A percentile compares a stretch with the other conserved stretches of the same genome.
These are phyloP conservation scores for Aureobasidium vineae DNA, from an alignment of 2,329 filamentous ascomycete species.

Conservation along the genomic window DNA sequence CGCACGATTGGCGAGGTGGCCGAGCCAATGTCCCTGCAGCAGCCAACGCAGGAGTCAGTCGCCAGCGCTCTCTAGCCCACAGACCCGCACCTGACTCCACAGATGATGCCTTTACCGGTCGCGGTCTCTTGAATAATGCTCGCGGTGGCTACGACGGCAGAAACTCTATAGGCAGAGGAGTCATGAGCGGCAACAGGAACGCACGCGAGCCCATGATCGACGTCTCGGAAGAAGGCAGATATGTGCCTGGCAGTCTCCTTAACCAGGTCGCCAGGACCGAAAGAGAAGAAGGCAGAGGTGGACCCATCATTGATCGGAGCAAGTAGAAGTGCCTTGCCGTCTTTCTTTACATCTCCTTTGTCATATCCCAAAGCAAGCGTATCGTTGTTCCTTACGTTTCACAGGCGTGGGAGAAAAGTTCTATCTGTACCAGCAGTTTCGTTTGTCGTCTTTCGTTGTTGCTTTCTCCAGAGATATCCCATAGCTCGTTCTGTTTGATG, in stretches of 20 bases:
- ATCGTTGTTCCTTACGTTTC: neutral
- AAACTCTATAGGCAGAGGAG: constrained; percentile 43
- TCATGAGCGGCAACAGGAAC: constrained; percentile 45
- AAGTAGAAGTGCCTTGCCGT: neutral
- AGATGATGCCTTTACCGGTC: constrained; percentile 44
- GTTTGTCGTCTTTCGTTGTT: neutral
- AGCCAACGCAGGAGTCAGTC: neutral
- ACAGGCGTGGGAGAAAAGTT: neutral
- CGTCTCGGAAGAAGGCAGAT: constrained; percentile 43
- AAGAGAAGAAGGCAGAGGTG: constrained; percentile 30
- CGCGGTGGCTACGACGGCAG: constrained; percentile 43
- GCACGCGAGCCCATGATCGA: constrained; percentile 49
- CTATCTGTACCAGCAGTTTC: neutral
- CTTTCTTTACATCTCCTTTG: neutral
- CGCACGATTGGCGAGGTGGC: constrained; percentile 47
- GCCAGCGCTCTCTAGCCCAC: neutral
- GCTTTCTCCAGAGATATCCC: neutral
- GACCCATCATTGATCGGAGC: constrained; percentile 20
- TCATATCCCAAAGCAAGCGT: neutral
- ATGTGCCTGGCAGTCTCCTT: constrained; percentile 51
- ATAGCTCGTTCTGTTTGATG: neutral
- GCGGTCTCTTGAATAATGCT: constrained; percentile 42
- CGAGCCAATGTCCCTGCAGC: constrained; percentile 10
- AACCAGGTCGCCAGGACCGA: constrained; percentile 42
- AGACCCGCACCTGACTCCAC: neutral